These are phyloP conservation scores for Pycnococcus provasolii DNA, from an alignment of 139 green algal species.

Conservation along the genomic window DNA sequence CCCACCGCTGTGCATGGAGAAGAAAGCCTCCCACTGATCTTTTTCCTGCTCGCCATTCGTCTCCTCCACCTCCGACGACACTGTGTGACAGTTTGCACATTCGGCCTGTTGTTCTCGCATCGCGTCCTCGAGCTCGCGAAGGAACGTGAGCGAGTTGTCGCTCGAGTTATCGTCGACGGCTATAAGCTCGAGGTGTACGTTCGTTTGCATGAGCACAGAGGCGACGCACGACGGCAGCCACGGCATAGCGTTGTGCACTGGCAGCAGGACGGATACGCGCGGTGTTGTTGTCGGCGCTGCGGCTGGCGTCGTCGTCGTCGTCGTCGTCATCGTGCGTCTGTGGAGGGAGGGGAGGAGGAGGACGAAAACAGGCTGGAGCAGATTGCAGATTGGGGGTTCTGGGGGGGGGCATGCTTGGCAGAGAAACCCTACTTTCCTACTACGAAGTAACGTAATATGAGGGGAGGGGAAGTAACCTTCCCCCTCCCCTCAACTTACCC, in stretches of 20 bases:
- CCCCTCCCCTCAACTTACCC: too few species aligned
- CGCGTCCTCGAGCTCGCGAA: neutral
- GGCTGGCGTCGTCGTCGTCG: too few species aligned
- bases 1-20: too few species aligned
- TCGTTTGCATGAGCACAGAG: slow-evolving; percentile 4
- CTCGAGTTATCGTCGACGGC: slow-evolving; percentile 19
- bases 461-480: too few species aligned
- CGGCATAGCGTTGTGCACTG: slow-evolving; percentile 19
- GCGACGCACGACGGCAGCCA: slow-evolving; percentile 13
- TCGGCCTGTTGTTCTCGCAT: neutral
- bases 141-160: slow-evolving; percentile 8
- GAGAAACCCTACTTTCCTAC: too few species aligned
- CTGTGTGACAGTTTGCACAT: too few species aligned
- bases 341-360: too few species aligned
- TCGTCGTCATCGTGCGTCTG: too few species aligned
- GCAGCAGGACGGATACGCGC: slow-evolving; percentile 19
- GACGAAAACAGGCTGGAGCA: too few species aligned
- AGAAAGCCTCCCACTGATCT: neutral
- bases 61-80: neutral
- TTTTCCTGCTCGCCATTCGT: neutral
- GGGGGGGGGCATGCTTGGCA: too few species aligned
- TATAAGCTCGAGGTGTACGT: slow-evolving; percentile 15
- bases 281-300: neutral
- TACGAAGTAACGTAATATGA: too few species aligned
- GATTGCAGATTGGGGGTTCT: too few species aligned